phyloP scores from a whole-genome alignment of 2,329 filamentous ascomycete species.

The Neopestalotiopsis clavispora region DNA sequence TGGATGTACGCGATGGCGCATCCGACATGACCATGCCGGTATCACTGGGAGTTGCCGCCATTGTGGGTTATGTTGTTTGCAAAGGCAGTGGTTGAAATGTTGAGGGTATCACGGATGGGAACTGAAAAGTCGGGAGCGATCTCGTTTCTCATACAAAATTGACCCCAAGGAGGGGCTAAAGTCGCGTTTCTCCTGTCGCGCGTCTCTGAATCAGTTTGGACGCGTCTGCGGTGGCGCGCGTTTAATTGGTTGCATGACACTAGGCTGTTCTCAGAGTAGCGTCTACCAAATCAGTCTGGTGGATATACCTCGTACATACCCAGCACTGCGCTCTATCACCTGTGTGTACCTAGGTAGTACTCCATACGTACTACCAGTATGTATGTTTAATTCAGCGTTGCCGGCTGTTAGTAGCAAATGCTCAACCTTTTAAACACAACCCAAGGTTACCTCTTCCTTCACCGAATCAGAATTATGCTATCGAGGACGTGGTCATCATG shows the following conservation, averaged over 20 bases:
- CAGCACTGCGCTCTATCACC: too few relatives aligned
- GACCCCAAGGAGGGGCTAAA: slow-evolving; percentile 7
- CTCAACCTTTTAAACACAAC: too few relatives aligned
- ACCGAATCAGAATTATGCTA: too few relatives aligned
- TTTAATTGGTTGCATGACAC: slow-evolving; percentile 45
- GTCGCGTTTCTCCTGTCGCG: slow-evolving; percentile 27
- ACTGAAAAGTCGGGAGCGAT: slow-evolving; percentile 7
- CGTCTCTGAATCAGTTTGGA: neutral
- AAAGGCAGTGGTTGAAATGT: slow-evolving; percentile 1
- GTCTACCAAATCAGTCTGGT: neutral
- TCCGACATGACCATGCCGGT: slow-evolving; percentile 63
- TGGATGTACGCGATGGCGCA: slow-evolving; percentile 29
- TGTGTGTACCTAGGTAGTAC: too few relatives aligned
- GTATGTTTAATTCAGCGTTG: too few relatives aligned
- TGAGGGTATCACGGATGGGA: neutral
- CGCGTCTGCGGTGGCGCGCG: slow-evolving; percentile 2
- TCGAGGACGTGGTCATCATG: too few relatives aligned
- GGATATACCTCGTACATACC: too few relatives aligned
- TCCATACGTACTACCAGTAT: too few relatives aligned
- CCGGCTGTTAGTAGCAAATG: too few relatives aligned
- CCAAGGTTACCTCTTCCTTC: too few relatives aligned
- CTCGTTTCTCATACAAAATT: slow-evolving; percentile 24
- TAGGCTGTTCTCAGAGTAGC: neutral
- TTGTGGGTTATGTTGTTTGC: neutral
- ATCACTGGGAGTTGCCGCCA: slow-evolving; percentile 61